A percentile compares a stretch with the other conserved stretches of the same genome.
Evolutionary conservation across 2,329 filamentous ascomycete species (phyloP).

Genomic region (Nemania diffusa): DNA sequence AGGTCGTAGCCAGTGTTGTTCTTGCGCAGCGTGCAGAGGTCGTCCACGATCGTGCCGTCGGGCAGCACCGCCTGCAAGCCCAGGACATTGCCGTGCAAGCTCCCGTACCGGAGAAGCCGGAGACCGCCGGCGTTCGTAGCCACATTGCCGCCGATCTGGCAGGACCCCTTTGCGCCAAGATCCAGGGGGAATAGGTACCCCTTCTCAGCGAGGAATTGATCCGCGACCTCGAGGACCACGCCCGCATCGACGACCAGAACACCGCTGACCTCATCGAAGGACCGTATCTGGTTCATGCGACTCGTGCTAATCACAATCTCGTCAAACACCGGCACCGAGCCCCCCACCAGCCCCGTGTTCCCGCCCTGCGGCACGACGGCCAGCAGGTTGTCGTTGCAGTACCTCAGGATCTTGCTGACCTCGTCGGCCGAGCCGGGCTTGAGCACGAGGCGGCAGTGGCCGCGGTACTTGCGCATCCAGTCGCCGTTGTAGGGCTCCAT

Average conservation of each 20-base stretch:
- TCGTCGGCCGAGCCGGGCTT: conserved; percentile 87
- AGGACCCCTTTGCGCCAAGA: conserved; percentile 96
- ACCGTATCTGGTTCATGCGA: conserved; percentile 90
- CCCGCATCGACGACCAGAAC: conserved; percentile 91
- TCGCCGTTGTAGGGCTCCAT: conserved; percentile 94
- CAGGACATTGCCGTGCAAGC: conserved; percentile 90
- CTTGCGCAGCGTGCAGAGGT: conserved; percentile 88
- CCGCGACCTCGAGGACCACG: conserved; percentile 87
- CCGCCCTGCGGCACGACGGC: conserved; percentile 97
- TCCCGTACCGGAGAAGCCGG: conserved; percentile 89
- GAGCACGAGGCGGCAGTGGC: conserved; percentile 86
- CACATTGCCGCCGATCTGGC: conserved; percentile 95
- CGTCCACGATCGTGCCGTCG: conserved; percentile 90
- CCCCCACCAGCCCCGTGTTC: conserved; percentile 95
- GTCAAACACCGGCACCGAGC: conserved; percentile 96
- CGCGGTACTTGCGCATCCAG: conserved; percentile 99
- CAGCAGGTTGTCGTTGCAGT: conserved; percentile 92
- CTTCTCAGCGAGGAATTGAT: conserved; percentile 84
- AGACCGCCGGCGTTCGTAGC: conserved; percentile 95
- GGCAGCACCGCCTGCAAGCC: conserved; percentile 94
- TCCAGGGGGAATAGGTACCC: conserved; percentile 95
- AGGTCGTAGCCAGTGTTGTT: conserved; percentile 98
- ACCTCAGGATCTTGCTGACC: conserved; percentile 88
- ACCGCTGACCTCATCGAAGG: conserved; percentile 93
- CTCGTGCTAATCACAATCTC: conserved; percentile 94